phyloP scores from a whole-genome alignment of 2,329 filamentous ascomycete genomes.

The Aureobasidium namibiae region DNA sequence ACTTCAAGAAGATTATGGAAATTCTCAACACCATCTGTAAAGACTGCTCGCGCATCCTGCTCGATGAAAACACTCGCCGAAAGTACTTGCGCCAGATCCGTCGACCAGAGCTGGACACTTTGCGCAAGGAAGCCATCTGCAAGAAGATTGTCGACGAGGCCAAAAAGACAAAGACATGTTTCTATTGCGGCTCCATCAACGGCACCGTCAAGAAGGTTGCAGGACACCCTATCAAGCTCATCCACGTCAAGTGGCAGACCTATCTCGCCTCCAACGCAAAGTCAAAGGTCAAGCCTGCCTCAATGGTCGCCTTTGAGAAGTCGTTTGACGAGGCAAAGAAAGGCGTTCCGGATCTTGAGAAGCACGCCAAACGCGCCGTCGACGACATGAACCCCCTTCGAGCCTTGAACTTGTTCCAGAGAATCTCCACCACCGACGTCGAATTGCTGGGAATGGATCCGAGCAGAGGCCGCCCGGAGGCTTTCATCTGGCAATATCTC shows the following conservation, averaged over 20 bases:
- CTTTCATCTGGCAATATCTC: constrained; percentile 96
- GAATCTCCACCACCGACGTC: constrained; percentile 76
- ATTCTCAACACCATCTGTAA: constrained; percentile 97
- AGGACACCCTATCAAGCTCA: constrained; percentile 74
- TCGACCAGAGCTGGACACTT: constrained; percentile 73
- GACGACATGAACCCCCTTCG: constrained; percentile 88
- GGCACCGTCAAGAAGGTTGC: constrained; percentile 87
- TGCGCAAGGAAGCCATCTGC: constrained; percentile 72
- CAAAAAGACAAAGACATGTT: constrained; percentile 75
- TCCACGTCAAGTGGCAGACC: constrained; percentile 82
- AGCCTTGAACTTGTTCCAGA: constrained; percentile 84
- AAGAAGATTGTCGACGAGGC: constrained; percentile 88
- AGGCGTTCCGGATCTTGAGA: constrained; percentile 74
- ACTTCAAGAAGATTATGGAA: constrained; percentile 84
- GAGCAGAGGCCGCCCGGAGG: constrained; percentile 71
- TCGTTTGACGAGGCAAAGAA: constrained; percentile 76
- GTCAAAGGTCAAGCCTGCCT: constrained; percentile 72
- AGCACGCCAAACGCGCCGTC: constrained; percentile 83
- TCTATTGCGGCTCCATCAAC: constrained; percentile 73
- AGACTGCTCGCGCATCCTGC: constrained; percentile 72
- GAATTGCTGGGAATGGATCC: constrained; percentile 86
- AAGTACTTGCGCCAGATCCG: constrained; percentile 72
- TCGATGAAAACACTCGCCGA: constrained; percentile 72
- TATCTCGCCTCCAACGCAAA: constrained; percentile 83
- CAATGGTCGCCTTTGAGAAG: constrained; percentile 76